Percentiles rank a stretch among this genome's conserved stretches.
These are phyloP conservation scores for Salix suchowensis DNA, from an alignment of 345 rosid species.

Conservation along the genomic window DNA sequence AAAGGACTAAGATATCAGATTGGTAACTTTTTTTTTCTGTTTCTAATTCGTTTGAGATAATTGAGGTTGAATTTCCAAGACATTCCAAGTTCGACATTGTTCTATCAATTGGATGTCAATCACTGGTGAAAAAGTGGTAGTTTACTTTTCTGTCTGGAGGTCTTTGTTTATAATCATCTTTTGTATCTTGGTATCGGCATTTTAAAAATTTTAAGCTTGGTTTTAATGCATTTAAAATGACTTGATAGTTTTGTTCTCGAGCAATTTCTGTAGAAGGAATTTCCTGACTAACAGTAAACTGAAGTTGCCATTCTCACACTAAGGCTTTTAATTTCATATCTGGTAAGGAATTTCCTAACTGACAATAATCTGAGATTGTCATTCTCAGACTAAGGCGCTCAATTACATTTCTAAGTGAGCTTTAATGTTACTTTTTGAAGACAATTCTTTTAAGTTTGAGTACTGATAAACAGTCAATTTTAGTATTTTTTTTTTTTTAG, in stretches of 20 bases:
- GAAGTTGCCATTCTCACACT: background rate
- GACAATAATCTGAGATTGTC: background rate
- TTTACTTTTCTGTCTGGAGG: background rate
- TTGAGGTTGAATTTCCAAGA: background rate
- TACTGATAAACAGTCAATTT: background rate
- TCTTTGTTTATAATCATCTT: background rate
- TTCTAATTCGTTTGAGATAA: no score
- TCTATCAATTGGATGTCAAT: background rate
- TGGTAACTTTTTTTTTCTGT: background rate
- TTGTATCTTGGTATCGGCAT: background rate
- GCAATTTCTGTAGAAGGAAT: background rate
- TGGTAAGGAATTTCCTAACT: background rate
- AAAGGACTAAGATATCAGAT: background rate
- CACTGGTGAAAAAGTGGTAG: background rate
- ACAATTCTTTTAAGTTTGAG: background rate
- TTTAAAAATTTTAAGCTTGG: background rate
- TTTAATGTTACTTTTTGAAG: background rate
- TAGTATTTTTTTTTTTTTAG: background rate
- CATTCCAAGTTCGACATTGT: background rate
- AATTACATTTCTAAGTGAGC: background rate
- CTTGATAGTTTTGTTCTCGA: background rate
- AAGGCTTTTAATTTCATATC: background rate
- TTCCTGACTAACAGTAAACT: background rate
- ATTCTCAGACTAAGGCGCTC: background rate
- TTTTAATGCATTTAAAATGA: background rate